These are phyloP conservation scores for Zoysia matrella DNA, from an alignment of 202 grass and related monocot genomes.

Conservation along the genomic window DNA sequence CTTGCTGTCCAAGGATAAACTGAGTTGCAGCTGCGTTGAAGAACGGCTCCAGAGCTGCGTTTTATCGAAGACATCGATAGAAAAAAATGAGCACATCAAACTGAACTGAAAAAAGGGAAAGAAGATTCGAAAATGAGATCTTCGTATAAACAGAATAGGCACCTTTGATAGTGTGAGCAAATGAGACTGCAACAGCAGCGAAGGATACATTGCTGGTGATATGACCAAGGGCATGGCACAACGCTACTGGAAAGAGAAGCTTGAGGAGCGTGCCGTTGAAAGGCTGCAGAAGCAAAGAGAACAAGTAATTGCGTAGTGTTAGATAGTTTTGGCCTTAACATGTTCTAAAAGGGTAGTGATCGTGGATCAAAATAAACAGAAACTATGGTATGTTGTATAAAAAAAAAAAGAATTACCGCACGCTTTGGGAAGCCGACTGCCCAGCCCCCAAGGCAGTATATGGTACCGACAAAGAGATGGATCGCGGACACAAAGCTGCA, in stretches of 20 bases:
- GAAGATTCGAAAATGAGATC: slow-evolving; percentile 16
- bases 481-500: slow-evolving; percentile 88
- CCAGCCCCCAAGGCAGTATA: slow-evolving; percentile 91
- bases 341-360: no score
- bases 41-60: slow-evolving; percentile 96
- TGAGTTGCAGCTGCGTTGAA: slow-evolving; percentile 98
- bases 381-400: no score
- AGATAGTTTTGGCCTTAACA: no score
- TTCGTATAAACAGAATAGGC: slow-evolving; percentile 27
- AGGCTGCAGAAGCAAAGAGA: slow-evolving; percentile 62
- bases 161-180: slow-evolving; percentile 98
- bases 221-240: slow-evolving; percentile 95
- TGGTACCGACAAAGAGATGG: slow-evolving; percentile 72
- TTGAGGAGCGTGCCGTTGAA: slow-evolving; percentile 79
- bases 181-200: slow-evolving; percentile 95
- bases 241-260: slow-evolving; percentile 86
- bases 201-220: slow-evolving; percentile 98
- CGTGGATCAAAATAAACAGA: no score
- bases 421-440: slow-evolving; percentile 85
- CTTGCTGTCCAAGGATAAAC: slow-evolving; percentile 95
- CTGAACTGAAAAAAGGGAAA: not conserved
- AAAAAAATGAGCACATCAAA: slow-evolving; percentile 35
- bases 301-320: not conserved
- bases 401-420: slow-evolving; percentile 58
- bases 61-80: slow-evolving; percentile 15